phyloP scores from a whole-genome alignment of 306 rosid species.

The Rosa rugosa region DNA sequence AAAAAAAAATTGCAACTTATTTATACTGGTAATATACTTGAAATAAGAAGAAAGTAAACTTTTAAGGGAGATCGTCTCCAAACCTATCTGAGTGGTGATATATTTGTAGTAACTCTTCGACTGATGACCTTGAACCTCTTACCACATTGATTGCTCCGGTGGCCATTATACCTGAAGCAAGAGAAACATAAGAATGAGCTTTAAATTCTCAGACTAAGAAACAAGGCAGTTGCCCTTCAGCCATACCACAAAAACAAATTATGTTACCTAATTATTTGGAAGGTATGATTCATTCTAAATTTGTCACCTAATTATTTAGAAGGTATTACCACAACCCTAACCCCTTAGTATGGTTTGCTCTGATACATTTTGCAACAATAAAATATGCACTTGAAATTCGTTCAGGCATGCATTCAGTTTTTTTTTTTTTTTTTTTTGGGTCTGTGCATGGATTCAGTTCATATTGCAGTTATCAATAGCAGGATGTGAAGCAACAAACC shows the following conservation, averaged over 20 bases:
- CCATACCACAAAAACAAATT: not conserved
- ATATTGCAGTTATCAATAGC: not conserved
- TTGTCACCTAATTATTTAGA: not conserved
- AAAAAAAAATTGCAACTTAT: not conserved
- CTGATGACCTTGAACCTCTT: conserved; percentile 92
- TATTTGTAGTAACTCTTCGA: conserved; percentile 75
- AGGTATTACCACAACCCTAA: not conserved
- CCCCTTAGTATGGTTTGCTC: not conserved
- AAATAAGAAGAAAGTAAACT: not conserved
- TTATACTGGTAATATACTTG: not conserved
- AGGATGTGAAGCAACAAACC: conserved; percentile 12
- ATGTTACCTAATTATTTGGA: not conserved
- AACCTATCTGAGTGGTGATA: conserved; percentile 90
- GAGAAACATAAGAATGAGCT: conserved; percentile 29
- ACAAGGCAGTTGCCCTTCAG: not conserved
- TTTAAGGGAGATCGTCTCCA: not conserved
- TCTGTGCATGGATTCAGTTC: not conserved
- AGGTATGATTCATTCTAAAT: not conserved
- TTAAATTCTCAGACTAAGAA: not conserved
- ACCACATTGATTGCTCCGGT: conserved; percentile 90
- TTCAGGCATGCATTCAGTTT: not conserved
- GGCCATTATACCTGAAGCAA: conserved; percentile 83
- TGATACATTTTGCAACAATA: not conserved
- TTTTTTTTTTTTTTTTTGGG: not conserved
- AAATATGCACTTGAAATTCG: not conserved